Percentiles rank a stretch among this genome's conserved stretches.
phyloP scores from a whole-genome alignment of 768 basidiomycete species.

The Leucosporidium creatinivorum region DNA sequence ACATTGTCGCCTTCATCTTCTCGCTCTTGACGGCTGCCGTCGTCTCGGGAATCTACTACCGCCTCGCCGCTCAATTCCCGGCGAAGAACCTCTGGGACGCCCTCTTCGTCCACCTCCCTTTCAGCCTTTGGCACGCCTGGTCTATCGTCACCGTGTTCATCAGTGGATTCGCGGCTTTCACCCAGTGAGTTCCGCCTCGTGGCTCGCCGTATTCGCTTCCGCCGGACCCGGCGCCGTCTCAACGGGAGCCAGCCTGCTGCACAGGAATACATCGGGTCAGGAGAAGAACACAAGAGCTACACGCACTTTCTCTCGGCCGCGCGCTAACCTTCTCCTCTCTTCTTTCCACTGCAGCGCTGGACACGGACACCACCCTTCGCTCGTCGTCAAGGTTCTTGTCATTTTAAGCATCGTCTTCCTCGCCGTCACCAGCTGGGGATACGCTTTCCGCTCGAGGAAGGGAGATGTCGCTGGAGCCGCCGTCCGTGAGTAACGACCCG shows the following conservation, averaged over 20 bases:
- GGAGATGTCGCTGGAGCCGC: conserved; percentile 89
- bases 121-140: conserved; percentile 82
- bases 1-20: conserved; percentile 67
- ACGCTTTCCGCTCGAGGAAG: conserved; percentile 81
- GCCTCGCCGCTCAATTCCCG: conserved; percentile 77
- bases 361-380: conserved; percentile 37
- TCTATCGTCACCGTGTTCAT: conserved; percentile 48
- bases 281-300: no score
- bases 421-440: conserved; percentile 50
- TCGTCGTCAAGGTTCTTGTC: conserved; percentile 88
- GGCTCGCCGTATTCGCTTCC: no score
- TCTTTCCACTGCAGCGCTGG: not conserved
- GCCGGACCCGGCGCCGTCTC: no score
- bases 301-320: no score
- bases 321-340: not conserved
- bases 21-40: conserved; percentile 76
- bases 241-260: no score
- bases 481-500: conserved; percentile 46
- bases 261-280: no score
- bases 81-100: conserved; percentile 50
- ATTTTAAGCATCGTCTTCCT: conserved; percentile 52
- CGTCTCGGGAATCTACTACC: conserved; percentile 56
- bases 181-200: conserved; percentile 12
- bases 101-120: conserved; percentile 85
- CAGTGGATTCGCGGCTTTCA: conserved; percentile 76